These are phyloP conservation scores for Yarrowia porcina DNA, from an alignment of 805 yeast species.

Conservation along the genomic window DNA sequence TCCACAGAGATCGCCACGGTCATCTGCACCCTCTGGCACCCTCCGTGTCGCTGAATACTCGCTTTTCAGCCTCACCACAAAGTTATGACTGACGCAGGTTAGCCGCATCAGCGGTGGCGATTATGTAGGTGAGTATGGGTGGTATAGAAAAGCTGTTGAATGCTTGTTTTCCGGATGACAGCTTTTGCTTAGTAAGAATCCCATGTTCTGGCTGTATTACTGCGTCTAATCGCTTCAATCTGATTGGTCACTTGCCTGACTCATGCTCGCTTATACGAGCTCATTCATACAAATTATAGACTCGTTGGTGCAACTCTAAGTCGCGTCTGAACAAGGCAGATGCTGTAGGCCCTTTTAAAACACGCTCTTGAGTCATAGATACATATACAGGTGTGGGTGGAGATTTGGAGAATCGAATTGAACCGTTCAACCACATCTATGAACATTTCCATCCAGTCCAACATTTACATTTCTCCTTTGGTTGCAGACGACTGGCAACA, in stretches of 20 bases:
- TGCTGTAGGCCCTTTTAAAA: background rate
- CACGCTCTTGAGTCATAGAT: background rate
- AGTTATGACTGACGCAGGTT: constrained; percentile 10
- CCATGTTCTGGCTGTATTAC: no score
- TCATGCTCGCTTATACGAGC: background rate
- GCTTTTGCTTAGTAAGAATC: no score
- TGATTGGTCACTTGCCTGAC: background rate
- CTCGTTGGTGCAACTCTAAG: background rate
- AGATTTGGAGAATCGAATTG: background rate
- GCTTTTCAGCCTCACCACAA: background rate
- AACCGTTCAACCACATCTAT: no score
- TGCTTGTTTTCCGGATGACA: no score
- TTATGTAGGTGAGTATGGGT: background rate
- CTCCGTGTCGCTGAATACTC: no score
- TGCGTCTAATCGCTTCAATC: no score
- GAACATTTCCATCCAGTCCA: background rate
- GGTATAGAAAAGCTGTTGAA: no score
- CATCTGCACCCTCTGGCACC: background rate
- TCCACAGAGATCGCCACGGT: background rate
- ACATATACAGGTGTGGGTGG: background rate
- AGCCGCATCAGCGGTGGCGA: constrained; percentile 14
- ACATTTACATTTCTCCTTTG: background rate
- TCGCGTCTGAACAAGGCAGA: background rate
- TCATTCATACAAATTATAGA: no score
- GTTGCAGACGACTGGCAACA: background rate